Percentiles rank a stretch among this genome's conserved stretches.
These are phyloP conservation scores for Tricholoma sp. DNA, from an alignment of 768 basidiomycete species.

Conservation along the genomic window DNA sequence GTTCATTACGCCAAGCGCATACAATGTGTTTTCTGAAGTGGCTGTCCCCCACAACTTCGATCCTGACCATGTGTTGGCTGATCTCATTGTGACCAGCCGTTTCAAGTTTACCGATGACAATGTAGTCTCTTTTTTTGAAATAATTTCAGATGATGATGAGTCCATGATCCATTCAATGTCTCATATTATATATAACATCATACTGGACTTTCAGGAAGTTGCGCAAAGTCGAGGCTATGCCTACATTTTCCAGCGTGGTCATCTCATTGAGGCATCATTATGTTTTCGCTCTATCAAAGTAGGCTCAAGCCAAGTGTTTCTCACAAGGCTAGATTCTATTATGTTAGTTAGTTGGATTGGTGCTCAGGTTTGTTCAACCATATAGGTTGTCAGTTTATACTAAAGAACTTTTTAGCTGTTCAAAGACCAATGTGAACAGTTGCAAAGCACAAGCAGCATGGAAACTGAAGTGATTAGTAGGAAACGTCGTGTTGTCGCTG, in stretches of 20 bases:
- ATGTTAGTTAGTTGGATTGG: background rate
- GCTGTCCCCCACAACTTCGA: too few relatives aligned
- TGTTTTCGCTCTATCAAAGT: background rate
- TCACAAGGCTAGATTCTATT: background rate
- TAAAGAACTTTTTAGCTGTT: too few relatives aligned
- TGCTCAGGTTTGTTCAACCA: background rate
- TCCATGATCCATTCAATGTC: background rate
- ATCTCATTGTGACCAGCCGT: too few relatives aligned
- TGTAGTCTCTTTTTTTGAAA: background rate
- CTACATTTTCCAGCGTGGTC: background rate
- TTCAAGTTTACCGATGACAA: too few relatives aligned
- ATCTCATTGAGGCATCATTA: background rate
- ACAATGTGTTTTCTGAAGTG: too few relatives aligned
- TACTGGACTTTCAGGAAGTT: background rate
- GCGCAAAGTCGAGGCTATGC: background rate
- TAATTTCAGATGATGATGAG: background rate
- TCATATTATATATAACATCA: background rate
- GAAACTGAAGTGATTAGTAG: background rate
- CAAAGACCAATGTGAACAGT: too few relatives aligned
- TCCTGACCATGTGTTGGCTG: too few relatives aligned
- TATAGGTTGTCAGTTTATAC: background rate
- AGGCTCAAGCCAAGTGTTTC: background rate
- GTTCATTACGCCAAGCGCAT: too few relatives aligned
- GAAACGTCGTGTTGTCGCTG: background rate
- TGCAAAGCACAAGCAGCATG: background rate